Percentiles rank a stretch among this genome's conserved stretches.
These are phyloP conservation scores for Mortierella sp. DNA, from an alignment of 371 early-diverging fungal species.

Conservation along the genomic window DNA sequence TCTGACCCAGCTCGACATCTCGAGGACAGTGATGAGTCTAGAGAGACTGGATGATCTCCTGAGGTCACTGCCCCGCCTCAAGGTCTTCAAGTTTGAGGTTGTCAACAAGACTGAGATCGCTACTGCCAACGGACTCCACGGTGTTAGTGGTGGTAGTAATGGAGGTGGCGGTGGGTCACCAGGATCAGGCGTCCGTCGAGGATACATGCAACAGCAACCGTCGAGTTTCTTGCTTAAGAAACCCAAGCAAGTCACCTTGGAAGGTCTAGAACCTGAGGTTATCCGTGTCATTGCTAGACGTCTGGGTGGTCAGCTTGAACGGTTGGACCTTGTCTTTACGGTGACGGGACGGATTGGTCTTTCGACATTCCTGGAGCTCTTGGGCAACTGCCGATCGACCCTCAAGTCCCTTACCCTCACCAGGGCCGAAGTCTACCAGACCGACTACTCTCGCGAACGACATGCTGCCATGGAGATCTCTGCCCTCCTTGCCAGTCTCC, in stretches of 20 bases:
- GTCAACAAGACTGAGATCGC: slow-evolving; percentile 35
- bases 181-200: slow-evolving; percentile 16
- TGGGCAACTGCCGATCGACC: slow-evolving; percentile 30
- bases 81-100: slow-evolving; percentile 47
- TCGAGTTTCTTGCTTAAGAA: slow-evolving; percentile 26
- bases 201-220: slow-evolving; percentile 24
- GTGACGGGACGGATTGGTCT: slow-evolving; percentile 23
- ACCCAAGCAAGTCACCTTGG: slow-evolving; percentile 24
- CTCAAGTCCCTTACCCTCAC: slow-evolving; percentile 35
- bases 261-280: slow-evolving; percentile 42
- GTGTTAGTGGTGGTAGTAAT: not conserved
- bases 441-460: slow-evolving; percentile 19
- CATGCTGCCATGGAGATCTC: slow-evolving; percentile 20
- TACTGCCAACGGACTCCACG: not conserved
- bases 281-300: slow-evolving; percentile 35
- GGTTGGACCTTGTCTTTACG: slow-evolving; percentile 33
- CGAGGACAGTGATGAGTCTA: slow-evolving; percentile 45
- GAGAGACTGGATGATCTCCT: slow-evolving; percentile 42
- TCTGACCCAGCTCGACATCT: slow-evolving; percentile 34
- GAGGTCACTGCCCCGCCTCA: slow-evolving; percentile 36
- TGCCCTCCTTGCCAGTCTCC: slow-evolving; percentile 31
- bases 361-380: slow-evolving; percentile 37
- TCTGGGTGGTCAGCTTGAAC: slow-evolving; percentile 23
- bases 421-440: slow-evolving; percentile 29
- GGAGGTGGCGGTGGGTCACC: not conserved